Base-by-base conservation (phyloP, 2,329 filamentous ascomycete genomes). In the Fusarium anguioides region DNA sequence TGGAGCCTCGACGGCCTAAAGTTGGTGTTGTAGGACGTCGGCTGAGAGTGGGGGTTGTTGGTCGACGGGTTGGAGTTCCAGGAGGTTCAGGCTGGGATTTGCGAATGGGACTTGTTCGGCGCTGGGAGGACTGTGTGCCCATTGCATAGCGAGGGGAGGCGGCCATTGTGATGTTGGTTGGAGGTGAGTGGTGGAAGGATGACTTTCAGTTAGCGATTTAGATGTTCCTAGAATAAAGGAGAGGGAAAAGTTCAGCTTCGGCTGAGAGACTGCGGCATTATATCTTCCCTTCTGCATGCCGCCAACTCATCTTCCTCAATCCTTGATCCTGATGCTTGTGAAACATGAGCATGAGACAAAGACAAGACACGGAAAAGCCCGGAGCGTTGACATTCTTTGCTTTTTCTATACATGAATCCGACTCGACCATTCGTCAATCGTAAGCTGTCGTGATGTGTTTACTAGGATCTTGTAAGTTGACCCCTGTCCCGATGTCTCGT, bases 141-240 rank as follows among this genome's bases (percentile, higher is more conserved):
- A 68, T 71, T 14, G 70, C 67, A 36, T 70, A 72, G 27, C 70
- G 70, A 51, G 70, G 70, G 15, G 69, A 64, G 17, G 54, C 42
- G 6, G 47, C 6, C 47, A 50, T 37, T 55, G 44, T 35, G n/a
- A 55, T 53, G 8, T 53, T 61, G 47, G 9, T 53, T 31, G 21
- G 18, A 42, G 23, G n/a, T 17, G 8, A 3, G 37, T 11, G n/a
- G n/a, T n/a, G 15, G 18, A n/a, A 29, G 29, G 8, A 12, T 18
- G 3, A 24, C 12, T 31, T 31, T 33, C 15, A n/a, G 31, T 7
- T 9, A 33, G 4, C 3, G 7, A n/a, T 33, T 17, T n/a, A 6
- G 31, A 7, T n/a, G 7, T 15, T n/a, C 31, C 15, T 8, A 12
- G 15, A 33, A 33, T 11, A n/a, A n/a, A 33, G n/a, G 9, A 11